Percentiles rank a stretch among this genome's conserved stretches.
phyloP scores from a whole-genome alignment of 2,329 filamentous ascomycete genomes.

The Alternaria longipes region DNA sequence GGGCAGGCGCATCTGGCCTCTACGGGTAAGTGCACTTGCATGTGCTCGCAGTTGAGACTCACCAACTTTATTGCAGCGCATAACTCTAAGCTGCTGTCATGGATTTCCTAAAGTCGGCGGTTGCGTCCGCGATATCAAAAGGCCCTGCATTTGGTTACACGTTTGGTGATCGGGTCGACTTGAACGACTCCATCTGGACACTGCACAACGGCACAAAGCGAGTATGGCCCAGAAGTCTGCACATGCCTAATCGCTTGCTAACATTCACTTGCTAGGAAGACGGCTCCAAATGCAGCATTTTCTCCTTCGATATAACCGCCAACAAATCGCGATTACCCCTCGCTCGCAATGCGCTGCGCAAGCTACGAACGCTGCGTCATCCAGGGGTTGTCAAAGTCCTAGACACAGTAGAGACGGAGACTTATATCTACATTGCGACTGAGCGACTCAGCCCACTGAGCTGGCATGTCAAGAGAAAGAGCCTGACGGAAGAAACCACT shows the following conservation, averaged over 20 bases:
- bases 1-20: constrained; percentile 18
- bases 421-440: constrained; percentile 95
- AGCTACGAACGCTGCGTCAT: constrained; percentile 90
- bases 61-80: constrained; percentile 1
- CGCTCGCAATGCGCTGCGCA: constrained; percentile 92
- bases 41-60: constrained; percentile 3
- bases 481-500: constrained; percentile 86
- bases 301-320: constrained; percentile 87
- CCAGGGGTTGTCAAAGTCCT: constrained; percentile 93
- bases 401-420: constrained; percentile 95
- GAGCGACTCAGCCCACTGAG: constrained; percentile 86
- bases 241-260: constrained; percentile 26
- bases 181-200: constrained; percentile 96
- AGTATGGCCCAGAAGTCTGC: constrained; percentile 60
- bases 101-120: constrained; percentile 98
- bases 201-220: constrained; percentile 92
- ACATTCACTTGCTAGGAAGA: constrained; percentile 73
- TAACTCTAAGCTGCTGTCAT: constrained; percentile 60
- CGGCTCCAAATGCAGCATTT: constrained; percentile 92
- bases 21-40: constrained; percentile 2
- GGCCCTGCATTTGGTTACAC: constrained; percentile 91
- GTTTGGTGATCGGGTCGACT: constrained; percentile 91
- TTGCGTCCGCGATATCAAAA: constrained; percentile 95
- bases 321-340: constrained; percentile 85
- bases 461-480: constrained; percentile 91